Percentiles rank a stretch among this genome's conserved stretches.
phyloP scores from a whole-genome alignment of 768 basidiomycete genomes.

The Dendrothele bispora region DNA sequence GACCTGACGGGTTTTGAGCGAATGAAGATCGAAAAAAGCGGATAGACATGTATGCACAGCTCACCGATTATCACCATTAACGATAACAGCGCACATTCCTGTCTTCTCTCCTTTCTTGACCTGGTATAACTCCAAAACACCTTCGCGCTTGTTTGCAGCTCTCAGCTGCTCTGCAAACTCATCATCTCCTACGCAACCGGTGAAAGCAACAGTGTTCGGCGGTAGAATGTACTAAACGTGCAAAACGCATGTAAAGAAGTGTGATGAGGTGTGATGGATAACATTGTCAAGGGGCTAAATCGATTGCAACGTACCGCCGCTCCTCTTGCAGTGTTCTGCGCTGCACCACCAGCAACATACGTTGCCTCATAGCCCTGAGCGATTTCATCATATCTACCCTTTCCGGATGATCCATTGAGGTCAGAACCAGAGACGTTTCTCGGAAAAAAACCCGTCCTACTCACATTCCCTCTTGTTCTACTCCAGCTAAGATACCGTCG shows the following conservation, averaged over 20 bases:
- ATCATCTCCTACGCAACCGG: constrained; percentile 93
- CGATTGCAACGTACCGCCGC: constrained; percentile 72
- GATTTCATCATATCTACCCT: constrained; percentile 82
- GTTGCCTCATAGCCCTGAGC: constrained; percentile 72
- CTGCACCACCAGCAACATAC: constrained; percentile 96
- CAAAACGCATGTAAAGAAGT: constrained; percentile 12
- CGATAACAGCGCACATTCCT: constrained; percentile 93
- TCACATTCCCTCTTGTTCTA: constrained; percentile 86
- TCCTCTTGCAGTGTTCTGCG: constrained; percentile 94
- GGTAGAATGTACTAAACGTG: constrained; percentile 85
- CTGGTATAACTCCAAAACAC: constrained; percentile 83
- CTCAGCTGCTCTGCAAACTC: constrained; percentile 87
- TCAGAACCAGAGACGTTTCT: background rate
- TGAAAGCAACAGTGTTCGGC: constrained; percentile 84
- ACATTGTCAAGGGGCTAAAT: background rate
- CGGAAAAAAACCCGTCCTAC: too few relatives aligned
- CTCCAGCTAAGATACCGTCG: constrained; percentile 93
- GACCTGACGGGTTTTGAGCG: too few relatives aligned
- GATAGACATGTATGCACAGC: constrained; percentile 16
- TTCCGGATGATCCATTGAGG: constrained; percentile 1
- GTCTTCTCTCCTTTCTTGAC: constrained; percentile 87
- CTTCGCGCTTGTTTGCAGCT: constrained; percentile 89
- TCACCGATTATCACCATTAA: constrained; percentile 91
- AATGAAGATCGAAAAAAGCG: background rate
- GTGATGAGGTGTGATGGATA: background rate